A percentile compares a stretch with the other conserved stretches of the same genome.
phyloP scores from a whole-genome alignment of 2,329 filamentous ascomycete genomes.

The Penicillium sp. region DNA sequence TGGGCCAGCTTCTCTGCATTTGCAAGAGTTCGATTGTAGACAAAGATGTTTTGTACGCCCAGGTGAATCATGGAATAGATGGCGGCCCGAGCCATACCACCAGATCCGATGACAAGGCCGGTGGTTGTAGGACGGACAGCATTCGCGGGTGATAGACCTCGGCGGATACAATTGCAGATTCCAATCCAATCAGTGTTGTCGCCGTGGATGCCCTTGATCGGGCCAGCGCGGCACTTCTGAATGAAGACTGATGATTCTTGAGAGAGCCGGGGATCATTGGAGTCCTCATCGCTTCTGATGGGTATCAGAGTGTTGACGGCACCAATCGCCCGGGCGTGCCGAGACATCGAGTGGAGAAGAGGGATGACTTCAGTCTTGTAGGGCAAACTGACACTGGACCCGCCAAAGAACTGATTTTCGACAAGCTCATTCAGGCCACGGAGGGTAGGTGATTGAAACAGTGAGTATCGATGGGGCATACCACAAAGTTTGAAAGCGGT shows the following conservation, averaged over 20 bases:
- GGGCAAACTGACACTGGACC: constrained; percentile 68
- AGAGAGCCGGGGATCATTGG: constrained; percentile 53
- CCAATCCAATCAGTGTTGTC: constrained; percentile 84
- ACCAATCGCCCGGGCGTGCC: constrained; percentile 70
- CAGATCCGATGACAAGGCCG: constrained; percentile 63
- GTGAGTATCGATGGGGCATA: constrained; percentile 66
- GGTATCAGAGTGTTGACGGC: constrained; percentile 75
- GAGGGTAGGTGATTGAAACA: constrained; percentile 61
- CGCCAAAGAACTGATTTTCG: constrained; percentile 66
- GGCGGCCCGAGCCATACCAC: constrained; percentile 46
- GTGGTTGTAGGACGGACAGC: constrained; percentile 57
- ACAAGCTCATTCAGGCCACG: constrained; percentile 64
- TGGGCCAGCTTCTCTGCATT: constrained; percentile 37
- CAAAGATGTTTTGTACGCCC: constrained; percentile 39
- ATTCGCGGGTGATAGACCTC: constrained; percentile 71
- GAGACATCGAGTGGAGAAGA: constrained; percentile 64
- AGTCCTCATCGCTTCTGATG: constrained; percentile 56
- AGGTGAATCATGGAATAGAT: constrained; percentile 42
- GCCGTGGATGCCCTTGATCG: constrained; percentile 68
- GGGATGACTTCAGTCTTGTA: constrained; percentile 71
- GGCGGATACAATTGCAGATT: constrained; percentile 68
- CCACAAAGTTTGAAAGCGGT: constrained; percentile 65
- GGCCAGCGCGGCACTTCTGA: constrained; percentile 63
- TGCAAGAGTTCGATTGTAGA: constrained; percentile 37
- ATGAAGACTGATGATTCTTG: constrained; percentile 56